Conservation (phyloP, 2,329 filamentous ascomycete species). For the Apiospora marii region DNA sequence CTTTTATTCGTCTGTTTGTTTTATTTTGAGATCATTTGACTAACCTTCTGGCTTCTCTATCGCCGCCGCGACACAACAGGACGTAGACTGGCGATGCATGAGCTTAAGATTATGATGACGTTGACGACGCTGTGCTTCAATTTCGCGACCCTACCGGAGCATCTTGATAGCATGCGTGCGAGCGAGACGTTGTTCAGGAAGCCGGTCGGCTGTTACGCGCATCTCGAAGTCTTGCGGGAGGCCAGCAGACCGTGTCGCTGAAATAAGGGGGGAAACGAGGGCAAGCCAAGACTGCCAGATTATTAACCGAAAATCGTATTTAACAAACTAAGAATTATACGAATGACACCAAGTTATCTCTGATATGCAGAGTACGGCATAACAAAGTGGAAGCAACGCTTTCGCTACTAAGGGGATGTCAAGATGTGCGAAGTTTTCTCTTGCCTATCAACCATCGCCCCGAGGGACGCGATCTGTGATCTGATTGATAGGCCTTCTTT, state of each 20-base stretch:
- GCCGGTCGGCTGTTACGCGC: conserved; percentile 28
- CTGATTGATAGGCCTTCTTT: conserved; percentile 45
- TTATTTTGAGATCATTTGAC: background rate
- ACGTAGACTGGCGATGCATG: conserved; percentile 31
- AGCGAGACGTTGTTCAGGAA: conserved; percentile 29
- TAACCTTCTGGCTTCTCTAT: background rate
- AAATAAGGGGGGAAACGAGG: background rate
- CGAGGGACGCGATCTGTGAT: conserved; percentile 37
- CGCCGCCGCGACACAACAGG: conserved; percentile 21
- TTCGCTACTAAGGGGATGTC: background rate
- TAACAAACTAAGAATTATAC: no score
- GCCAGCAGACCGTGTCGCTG: background rate
- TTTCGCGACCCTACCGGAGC: conserved; percentile 29
- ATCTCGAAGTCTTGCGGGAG: background rate
- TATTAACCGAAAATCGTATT: no score
- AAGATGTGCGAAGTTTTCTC: conserved; percentile 48
- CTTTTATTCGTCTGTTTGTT: background rate
- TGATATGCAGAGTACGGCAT: background rate
- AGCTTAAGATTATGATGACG: conserved; percentile 33
- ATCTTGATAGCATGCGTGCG: conserved; percentile 30
- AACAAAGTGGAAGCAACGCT: no score
- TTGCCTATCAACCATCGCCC: conserved; percentile 46
- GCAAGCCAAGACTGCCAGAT: no score
- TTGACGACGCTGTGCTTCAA: conserved; percentile 31
- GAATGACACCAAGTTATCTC: no score